Percentiles rank a stretch among this genome's conserved stretches.
Evolutionary conservation across 192 early-diverging fungal species (phyloP).

Genomic region (Coemansia sp.): DNA sequence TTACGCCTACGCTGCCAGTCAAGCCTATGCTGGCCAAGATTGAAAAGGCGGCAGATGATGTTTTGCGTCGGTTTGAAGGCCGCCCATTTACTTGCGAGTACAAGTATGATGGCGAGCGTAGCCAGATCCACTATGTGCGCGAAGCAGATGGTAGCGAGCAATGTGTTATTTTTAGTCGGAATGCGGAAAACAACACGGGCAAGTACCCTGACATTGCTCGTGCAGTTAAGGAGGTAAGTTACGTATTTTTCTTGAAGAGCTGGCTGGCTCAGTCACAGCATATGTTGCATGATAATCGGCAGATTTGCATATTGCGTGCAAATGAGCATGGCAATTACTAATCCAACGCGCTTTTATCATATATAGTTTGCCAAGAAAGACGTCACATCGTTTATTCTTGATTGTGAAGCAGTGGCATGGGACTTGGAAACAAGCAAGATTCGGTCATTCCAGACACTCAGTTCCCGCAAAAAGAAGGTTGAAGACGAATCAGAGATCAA

Average conservation of each 20-base stretch:
- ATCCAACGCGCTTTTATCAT: neutral
- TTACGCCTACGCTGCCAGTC: slow-evolving; percentile 92
- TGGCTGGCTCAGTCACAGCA: too few relatives aligned
- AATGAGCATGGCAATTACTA: neutral
- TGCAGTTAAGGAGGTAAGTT: slow-evolving; percentile 64
- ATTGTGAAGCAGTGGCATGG: slow-evolving; percentile 99
- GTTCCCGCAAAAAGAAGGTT: slow-evolving; percentile 94
- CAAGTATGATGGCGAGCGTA: slow-evolving; percentile 97
- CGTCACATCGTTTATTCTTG: slow-evolving; percentile 89
- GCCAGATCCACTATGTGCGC: slow-evolving; percentile 82
- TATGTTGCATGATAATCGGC: slow-evolving; percentile 7
- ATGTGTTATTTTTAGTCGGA: slow-evolving; percentile 86
- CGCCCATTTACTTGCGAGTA: slow-evolving; percentile 95
- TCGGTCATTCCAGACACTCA: slow-evolving; percentile 94
- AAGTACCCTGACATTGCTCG: slow-evolving; percentile 95
- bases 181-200: slow-evolving; percentile 88
- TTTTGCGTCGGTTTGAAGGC: slow-evolving; percentile 90
- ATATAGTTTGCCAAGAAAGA: slow-evolving; percentile 49
- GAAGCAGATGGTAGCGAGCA: slow-evolving; percentile 60
- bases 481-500: slow-evolving; percentile 88
- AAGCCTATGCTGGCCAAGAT: slow-evolving; percentile 99
- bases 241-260: neutral
- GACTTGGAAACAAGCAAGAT: slow-evolving; percentile 82
- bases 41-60: slow-evolving; percentile 88
- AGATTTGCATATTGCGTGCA: neutral